Base-by-base conservation (phyloP, 352 stramenopile species). In the Pseudoperonospora humuli region DNA sequence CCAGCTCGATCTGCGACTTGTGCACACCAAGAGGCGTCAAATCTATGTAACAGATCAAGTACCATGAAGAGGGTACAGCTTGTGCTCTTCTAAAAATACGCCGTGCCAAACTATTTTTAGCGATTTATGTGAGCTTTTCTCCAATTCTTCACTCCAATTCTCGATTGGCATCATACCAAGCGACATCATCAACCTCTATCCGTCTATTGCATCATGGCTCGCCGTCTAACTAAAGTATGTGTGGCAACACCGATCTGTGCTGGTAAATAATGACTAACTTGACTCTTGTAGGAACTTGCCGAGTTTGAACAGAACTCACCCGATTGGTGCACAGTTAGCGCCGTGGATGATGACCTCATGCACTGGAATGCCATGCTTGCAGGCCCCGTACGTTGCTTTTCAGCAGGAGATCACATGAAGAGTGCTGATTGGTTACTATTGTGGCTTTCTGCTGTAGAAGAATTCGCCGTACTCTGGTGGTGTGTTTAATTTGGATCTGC, bases 401-500 rank as follows among this genome's bases (percentile, higher is more conserved):
- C 18, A 14, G 3, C 23, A 39, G 35, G 7, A 32, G 13, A 7
- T 32, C 7, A 26, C 13, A 13, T 29, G 23, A n/a, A 25, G 24
- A 11, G 32, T 36, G 7, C 31, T 47, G 35, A 57, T 17, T 26
- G 3, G 11, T 19, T 27, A 34, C 18, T 39, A 31, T 41, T 40
- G 13, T n/a, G n/a, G n/a, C n/a, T n/a, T n/a, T n/a, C 39, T 21
- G 7, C 13, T 50, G 37, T 39, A 93, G 82, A 75, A 93, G 35
- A 71, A 86, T 57, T 73, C 85, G 33, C 85, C 88, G 36, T 96
- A 95, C 62, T 68, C 68, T 8, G 83, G 82, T 3, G 90, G 83
- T 42, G 85, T 93, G 45, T 98, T 98, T 54, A 91, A 86, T 44
- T 78, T 99, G 48, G 81, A 98, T 54, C 61, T 98, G 34, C 73